Evolutionary conservation across 1,284 basidiomycete genomes (phyloP).

Genomic region (Ceratobasidium sp.): DNA sequence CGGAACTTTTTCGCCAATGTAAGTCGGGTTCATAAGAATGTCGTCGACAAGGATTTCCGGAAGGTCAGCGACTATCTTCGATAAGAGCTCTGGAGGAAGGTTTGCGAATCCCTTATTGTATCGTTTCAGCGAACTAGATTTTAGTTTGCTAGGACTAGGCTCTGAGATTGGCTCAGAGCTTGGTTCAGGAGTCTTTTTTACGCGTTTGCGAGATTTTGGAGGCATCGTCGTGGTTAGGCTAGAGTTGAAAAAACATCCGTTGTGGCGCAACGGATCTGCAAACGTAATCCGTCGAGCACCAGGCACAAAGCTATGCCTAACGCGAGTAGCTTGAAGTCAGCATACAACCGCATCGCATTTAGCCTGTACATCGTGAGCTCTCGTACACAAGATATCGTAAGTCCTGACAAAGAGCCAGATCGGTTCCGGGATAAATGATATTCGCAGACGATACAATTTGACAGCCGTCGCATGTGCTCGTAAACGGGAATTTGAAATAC

Average conservation of each 20-base stretch:
- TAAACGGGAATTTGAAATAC: no score
- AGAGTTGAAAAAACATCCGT: not conserved
- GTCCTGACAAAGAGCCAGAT: no score
- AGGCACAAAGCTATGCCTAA: not conserved
- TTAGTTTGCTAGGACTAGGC: not conserved
- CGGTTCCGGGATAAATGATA: no score
- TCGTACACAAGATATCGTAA: no score
- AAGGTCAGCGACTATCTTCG: not conserved
- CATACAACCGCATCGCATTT: no score
- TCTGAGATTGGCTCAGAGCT: not conserved
- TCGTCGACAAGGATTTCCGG: slow-evolving; percentile 9
- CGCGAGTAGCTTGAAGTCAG: no score
- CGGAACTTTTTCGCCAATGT: not conserved
- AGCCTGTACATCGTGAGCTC: no score
- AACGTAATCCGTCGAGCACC: no score
- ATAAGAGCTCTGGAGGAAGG: slow-evolving; percentile 18
- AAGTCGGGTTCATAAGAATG: not conserved
- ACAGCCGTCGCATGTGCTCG: no score
- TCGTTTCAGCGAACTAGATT: not conserved
- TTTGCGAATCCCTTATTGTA: not conserved
- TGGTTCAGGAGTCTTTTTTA: not conserved
- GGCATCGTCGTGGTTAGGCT: not conserved
- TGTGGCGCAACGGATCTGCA: not conserved
- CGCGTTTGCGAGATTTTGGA: slow-evolving; percentile 6
- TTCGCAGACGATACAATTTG: no score